These are phyloP conservation scores for Silene latifolia DNA, from an alignment of 148 eudicot genomes.

Conservation along the genomic window DNA sequence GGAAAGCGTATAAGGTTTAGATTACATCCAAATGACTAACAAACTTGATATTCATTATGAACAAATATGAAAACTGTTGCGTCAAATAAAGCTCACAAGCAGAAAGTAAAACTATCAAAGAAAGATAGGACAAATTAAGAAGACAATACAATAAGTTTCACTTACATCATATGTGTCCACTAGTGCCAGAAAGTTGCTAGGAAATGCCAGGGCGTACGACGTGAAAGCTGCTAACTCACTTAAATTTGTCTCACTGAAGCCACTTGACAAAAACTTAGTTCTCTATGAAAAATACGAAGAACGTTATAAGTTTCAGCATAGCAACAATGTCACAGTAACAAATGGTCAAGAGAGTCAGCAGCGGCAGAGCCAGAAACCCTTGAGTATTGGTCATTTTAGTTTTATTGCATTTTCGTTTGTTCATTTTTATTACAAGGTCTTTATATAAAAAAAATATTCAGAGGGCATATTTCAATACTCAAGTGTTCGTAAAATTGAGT, in stretches of 20 bases:
- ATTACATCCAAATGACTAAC: not conserved
- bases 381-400: too few species aligned
- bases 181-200: slow-evolving; percentile 76
- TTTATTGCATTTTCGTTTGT: too few species aligned
- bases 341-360: not conserved
- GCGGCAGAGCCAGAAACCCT: not conserved
- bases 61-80: not conserved
- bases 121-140: not conserved
- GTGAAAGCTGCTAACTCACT: slow-evolving; percentile 96
- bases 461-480: too few species aligned
- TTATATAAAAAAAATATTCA: too few species aligned
- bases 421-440: too few species aligned
- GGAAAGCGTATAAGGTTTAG: not conserved
- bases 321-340: slow-evolving; percentile 1
- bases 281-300: slow-evolving; percentile 40
- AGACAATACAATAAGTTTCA: slow-evolving; percentile 7
- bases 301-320: slow-evolving; percentile 7
- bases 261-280: slow-evolving; percentile 46
- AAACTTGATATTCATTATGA: not conserved
- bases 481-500: too few species aligned
- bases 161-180: slow-evolving; percentile 99
- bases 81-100: not conserved
- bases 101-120: not conserved
- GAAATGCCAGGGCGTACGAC: slow-evolving; percentile 93
- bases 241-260: slow-evolving; percentile 77